Evolutionary conservation across 2,329 filamentous ascomycete species (phyloP).

Genomic region (Ascochyta koolunga): DNA sequence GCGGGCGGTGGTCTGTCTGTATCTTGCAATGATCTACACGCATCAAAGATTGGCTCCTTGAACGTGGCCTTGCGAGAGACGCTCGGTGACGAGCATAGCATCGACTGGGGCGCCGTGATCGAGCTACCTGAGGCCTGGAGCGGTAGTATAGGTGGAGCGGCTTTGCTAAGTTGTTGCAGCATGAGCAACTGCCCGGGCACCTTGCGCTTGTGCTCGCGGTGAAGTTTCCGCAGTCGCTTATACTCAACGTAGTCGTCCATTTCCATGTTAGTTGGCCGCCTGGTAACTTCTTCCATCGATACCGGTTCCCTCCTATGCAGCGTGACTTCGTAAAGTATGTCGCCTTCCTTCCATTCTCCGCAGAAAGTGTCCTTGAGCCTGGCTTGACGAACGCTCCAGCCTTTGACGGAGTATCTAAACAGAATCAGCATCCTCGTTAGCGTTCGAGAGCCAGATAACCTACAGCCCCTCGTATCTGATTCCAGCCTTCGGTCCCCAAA

Average conservation of each 20-base stretch:
- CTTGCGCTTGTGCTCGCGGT: slow-evolving; percentile 24
- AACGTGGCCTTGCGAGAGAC: slow-evolving; percentile 13
- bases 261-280: slow-evolving; percentile 51
- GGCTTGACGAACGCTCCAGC: slow-evolving; percentile 50
- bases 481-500: slow-evolving; percentile 55
- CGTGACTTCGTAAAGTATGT: slow-evolving; percentile 47
- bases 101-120: neutral
- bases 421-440: neutral
- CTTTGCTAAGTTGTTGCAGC: neutral
- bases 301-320: slow-evolving; percentile 45
- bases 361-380: slow-evolving; percentile 19
- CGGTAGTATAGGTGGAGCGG: neutral
- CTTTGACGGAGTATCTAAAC: slow-evolving; percentile 36
- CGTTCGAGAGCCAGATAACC: slow-evolving; percentile 20
- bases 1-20: neutral
- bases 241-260: slow-evolving; percentile 57
- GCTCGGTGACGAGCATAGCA: slow-evolving; percentile 1
- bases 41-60: slow-evolving; percentile 17
- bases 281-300: slow-evolving; percentile 47
- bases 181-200: neutral
- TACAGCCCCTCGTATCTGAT: slow-evolving; percentile 58
- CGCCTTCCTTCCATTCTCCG: slow-evolving; percentile 27
- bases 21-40: neutral
- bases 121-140: neutral
- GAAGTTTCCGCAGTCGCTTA: slow-evolving; percentile 48